Evolutionary conservation across 257 asterid species (phyloP).

Genomic region (Linaria vulgaris): DNA sequence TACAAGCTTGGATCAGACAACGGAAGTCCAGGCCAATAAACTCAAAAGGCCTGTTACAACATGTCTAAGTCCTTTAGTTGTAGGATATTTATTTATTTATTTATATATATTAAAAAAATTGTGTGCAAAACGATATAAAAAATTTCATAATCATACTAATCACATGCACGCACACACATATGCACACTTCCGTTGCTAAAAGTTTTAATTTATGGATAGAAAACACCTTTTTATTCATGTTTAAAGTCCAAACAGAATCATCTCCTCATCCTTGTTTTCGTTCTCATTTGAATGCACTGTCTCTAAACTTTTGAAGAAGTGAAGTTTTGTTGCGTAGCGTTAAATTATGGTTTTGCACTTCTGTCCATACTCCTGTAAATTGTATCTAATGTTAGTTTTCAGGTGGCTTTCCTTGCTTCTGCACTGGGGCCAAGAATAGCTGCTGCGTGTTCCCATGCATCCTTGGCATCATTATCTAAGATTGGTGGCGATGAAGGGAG

Average conservation of each 20-base stretch:
- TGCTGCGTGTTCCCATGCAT: conserved; percentile 73
- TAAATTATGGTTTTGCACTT: background rate
- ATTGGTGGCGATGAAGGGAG: conserved; percentile 41
- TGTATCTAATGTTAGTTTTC: conserved; percentile 28
- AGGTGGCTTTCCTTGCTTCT: conserved; percentile 67
- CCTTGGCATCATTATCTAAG: conserved; percentile 49
- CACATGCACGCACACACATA: background rate
- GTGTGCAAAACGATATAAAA: background rate
- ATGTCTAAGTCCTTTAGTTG: background rate
- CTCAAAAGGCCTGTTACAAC: background rate
- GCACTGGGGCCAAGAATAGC: conserved; percentile 77
- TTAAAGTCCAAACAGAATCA: conserved; percentile 17
- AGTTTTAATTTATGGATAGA: conserved; percentile 1
- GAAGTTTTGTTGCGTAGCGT: background rate
- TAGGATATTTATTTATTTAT: background rate
- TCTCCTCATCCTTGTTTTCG: background rate
- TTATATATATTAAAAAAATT: conserved; percentile 6
- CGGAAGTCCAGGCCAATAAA: no score
- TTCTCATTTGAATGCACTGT: background rate
- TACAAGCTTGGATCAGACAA: no score
- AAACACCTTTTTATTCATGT: conserved; percentile 1
- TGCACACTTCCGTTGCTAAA: background rate
- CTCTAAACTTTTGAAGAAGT: conserved; percentile 6
- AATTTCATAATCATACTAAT: conserved; percentile 14
- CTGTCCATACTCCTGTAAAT: background rate